Evolutionary conservation across 2,329 filamentous ascomycete genomes (phyloP).

Genomic region (Xylariaceae sp.): DNA sequence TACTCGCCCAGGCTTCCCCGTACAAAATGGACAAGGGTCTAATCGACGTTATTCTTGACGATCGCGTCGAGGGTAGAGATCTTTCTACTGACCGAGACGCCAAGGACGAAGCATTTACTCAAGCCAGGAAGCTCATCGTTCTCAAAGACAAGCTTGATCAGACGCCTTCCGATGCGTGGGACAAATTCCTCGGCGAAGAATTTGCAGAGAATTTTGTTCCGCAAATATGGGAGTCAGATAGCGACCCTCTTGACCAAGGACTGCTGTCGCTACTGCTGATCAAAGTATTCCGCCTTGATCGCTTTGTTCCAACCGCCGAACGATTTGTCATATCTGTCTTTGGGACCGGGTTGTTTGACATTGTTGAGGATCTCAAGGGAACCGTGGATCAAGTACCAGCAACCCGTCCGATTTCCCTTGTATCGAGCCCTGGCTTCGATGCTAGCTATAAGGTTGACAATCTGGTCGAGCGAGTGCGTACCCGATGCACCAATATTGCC

Average conservation of each 20-base stretch:
- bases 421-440: conserved; percentile 93
- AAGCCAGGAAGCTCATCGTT: conserved; percentile 59
- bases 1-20: conserved; percentile 91
- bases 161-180: conserved; percentile 61
- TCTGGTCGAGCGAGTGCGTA: conserved; percentile 74
- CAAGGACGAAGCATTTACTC: conserved; percentile 60
- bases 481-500: conserved; percentile 90
- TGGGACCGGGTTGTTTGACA: conserved; percentile 72
- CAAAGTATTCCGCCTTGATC: conserved; percentile 91
- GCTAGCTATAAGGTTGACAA: conserved; percentile 98
- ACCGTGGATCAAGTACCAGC: conserved; percentile 80
- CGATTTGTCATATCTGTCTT: conserved; percentile 85
- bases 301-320: conserved; percentile 88
- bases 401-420: conserved; percentile 79
- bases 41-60: conserved; percentile 80
- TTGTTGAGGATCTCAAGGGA: conserved; percentile 75
- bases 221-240: conserved; percentile 59
- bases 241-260: conserved; percentile 62
- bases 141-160: conserved; percentile 66
- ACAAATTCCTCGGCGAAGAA: conserved; percentile 77
- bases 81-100: conserved; percentile 61
- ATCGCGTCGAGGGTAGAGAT: conserved; percentile 67
- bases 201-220: conserved; percentile 80
- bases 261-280: conserved; percentile 80
- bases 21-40: conserved; percentile 89